These are phyloP conservation scores for Neckera pumila DNA, from an alignment of 225 moss, liverwort and hornwort genomes.

Conservation along the genomic window DNA sequence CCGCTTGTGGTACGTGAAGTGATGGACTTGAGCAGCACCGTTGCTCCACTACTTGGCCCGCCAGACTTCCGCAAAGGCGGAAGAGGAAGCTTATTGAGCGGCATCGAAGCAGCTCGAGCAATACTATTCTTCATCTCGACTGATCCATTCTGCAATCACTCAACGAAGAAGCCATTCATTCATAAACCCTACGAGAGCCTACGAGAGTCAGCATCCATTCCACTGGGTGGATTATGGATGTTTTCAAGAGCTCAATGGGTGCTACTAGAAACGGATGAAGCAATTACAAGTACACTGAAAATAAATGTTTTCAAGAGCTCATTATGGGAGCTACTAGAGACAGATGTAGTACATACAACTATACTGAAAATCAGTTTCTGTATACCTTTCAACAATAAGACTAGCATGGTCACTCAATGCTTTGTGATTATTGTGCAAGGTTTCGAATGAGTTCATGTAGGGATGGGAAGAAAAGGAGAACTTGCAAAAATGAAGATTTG, in stretches of 20 bases:
- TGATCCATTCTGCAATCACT: not conserved
- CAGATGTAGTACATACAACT: not conserved
- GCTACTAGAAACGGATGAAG: not conserved
- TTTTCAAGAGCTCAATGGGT: not conserved
- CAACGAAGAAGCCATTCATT: not conserved
- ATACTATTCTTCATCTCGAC: not conserved
- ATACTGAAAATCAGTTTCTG: too few relatives aligned
- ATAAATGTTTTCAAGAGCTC: not conserved
- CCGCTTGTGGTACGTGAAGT: not conserved
- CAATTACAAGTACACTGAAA: not conserved
- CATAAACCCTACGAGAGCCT: not conserved
- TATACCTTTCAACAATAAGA: rapidly evolving
- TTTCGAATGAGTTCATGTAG: not conserved
- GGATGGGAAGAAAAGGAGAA: not conserved
- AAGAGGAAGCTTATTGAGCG: slow-evolving; percentile 19
- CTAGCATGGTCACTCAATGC: not conserved
- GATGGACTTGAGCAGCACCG: slow-evolving; percentile 22
- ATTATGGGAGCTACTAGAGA: not conserved
- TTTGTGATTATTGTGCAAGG: too few relatives aligned
- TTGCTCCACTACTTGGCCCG: slow-evolving; percentile 9
- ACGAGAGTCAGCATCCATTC: not conserved
- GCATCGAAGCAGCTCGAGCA: slow-evolving; percentile 3
- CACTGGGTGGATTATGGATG: not conserved
- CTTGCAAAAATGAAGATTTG: too few relatives aligned
- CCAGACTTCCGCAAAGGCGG: not conserved